Percentiles rank a stretch among this genome's conserved stretches.
Conservation (phyloP, 1,139 yeast species). For the Pichia sp. region DNA sequence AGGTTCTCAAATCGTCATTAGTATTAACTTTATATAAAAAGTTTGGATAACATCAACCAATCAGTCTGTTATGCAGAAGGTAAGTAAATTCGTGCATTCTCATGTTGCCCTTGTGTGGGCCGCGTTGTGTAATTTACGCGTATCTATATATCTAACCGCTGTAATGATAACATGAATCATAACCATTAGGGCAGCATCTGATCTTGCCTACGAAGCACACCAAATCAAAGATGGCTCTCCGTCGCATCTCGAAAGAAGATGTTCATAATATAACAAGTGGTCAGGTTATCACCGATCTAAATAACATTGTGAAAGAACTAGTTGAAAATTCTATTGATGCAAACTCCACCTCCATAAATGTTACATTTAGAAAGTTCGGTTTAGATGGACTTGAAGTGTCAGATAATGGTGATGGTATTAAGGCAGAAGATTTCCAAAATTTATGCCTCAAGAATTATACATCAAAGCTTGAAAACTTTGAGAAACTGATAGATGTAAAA, state of each 20-base stretch:
- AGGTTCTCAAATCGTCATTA: too few relatives aligned
- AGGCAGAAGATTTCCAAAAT: constrained; percentile 49
- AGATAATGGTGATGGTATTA: constrained; percentile 80
- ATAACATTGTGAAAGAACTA: constrained; percentile 76
- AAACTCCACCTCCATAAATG: constrained; percentile 55
- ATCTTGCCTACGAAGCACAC: background rate
- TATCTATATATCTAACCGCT: background rate
- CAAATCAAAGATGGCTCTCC: constrained; percentile 24
- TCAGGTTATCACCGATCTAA: constrained; percentile 79
- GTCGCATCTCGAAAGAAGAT: constrained; percentile 42
- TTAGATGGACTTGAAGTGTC: constrained; percentile 64
- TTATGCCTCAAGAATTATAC: constrained; percentile 75
- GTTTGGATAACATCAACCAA: too few relatives aligned
- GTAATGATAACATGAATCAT: background rate
- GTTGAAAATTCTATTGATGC: constrained; percentile 85
- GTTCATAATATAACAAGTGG: constrained; percentile 83
- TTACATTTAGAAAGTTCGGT: constrained; percentile 61
- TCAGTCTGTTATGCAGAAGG: too few relatives aligned
- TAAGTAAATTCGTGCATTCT: too few relatives aligned
- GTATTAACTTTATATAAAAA: too few relatives aligned
- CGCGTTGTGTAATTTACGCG: constrained; percentile 3
- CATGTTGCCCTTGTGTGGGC: background rate
- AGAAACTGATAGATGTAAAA: constrained; percentile 47
- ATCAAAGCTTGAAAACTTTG: constrained; percentile 62
- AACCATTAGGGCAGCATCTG: background rate